Conservation (phyloP, 2,329 filamentous ascomycete genomes). For the Ceratocystis harringtonii region DNA sequence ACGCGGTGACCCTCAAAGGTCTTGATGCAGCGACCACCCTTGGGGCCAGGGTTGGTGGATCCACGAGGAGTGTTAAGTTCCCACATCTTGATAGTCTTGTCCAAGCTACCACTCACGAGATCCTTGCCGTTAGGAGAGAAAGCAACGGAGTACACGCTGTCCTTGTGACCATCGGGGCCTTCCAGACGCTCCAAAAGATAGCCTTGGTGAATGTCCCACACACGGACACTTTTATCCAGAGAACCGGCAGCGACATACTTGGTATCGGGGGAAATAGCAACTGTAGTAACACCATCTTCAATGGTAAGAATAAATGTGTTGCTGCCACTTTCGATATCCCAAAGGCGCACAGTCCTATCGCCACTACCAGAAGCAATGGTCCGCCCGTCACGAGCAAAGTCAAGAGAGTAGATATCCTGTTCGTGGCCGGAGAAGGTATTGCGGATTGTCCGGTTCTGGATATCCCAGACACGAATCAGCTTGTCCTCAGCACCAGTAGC, state of each 20-base stretch:
- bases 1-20: slow-evolving; percentile 95
- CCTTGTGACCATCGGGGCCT: slow-evolving; percentile 86
- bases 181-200: slow-evolving; percentile 84
- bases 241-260: slow-evolving; percentile 90
- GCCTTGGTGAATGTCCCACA: slow-evolving; percentile 83
- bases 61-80: slow-evolving; percentile 64
- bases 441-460: slow-evolving; percentile 64
- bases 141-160: slow-evolving; percentile 90
- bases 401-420: slow-evolving; percentile 93
- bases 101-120: slow-evolving; percentile 83
- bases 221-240: slow-evolving; percentile 91
- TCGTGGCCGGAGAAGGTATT: slow-evolving; percentile 94
- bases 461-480: slow-evolving; percentile 95
- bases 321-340: slow-evolving; percentile 78
- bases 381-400: slow-evolving; percentile 84
- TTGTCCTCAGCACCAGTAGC: slow-evolving; percentile 97
- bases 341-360: slow-evolving; percentile 84
- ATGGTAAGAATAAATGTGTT: slow-evolving; percentile 79
- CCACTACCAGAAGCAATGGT: slow-evolving; percentile 93
- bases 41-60: slow-evolving; percentile 50
- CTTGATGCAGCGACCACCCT: slow-evolving; percentile 84
- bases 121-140: slow-evolving; percentile 90
- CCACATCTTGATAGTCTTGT: slow-evolving; percentile 99
- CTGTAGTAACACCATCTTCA: slow-evolving; percentile 92
- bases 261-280: slow-evolving; percentile 91